Conservation (phyloP, 2,329 filamentous ascomycete genomes). For the Penicillium brevicompactum region DNA sequence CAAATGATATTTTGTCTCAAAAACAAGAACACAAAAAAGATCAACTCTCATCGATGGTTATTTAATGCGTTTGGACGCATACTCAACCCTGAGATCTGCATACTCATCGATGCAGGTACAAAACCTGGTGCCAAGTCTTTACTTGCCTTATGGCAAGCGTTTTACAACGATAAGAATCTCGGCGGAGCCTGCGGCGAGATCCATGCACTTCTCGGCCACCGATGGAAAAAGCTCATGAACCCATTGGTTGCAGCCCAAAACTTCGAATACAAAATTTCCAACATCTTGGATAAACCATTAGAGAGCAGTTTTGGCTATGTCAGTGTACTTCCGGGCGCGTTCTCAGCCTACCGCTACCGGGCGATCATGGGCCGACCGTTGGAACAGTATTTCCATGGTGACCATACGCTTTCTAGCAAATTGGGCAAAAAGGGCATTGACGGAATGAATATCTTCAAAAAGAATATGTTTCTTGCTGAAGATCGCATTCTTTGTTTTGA, state of each 20-base stretch:
- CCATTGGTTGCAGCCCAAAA: constrained; percentile 92
- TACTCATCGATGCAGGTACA: constrained; percentile 90
- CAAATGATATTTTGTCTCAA: constrained; percentile 99
- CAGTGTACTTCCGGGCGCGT: constrained; percentile 91
- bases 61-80: constrained; percentile 96
- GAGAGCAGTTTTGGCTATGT: constrained; percentile 96
- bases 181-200: constrained; percentile 97
- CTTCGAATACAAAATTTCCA: constrained; percentile 99
- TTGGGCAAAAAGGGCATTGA: constrained; percentile 97
- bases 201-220: constrained; percentile 87
- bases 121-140: constrained; percentile 90
- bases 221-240: constrained; percentile 86
- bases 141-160: constrained; percentile 89
- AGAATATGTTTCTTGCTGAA: constrained; percentile 99
- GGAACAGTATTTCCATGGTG: constrained; percentile 97
- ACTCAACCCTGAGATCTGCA: constrained; percentile 90
- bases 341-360: constrained; percentile 93
- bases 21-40: constrained; percentile 98
- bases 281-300: constrained; percentile 94
- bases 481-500: constrained; percentile 99
- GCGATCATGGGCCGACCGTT: constrained; percentile 94
- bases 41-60: constrained; percentile 96
- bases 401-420: constrained; percentile 89
- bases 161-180: constrained; percentile 97
- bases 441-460: constrained; percentile 99